These are phyloP conservation scores for Echites panduratus DNA, from an alignment of 257 asterid genomes.

Conservation along the genomic window DNA sequence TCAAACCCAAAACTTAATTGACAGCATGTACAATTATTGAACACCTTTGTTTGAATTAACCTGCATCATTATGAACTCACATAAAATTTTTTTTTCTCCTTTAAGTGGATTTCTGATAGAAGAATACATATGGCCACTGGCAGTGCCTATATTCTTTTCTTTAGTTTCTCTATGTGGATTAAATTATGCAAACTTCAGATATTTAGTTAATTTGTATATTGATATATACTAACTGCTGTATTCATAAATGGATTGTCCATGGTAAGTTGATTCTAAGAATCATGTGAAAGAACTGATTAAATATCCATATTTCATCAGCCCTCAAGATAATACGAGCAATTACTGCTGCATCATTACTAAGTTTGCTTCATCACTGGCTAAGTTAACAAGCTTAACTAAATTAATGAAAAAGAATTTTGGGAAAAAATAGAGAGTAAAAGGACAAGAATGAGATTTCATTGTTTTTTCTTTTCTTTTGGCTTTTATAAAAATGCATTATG, in stretches of 20 bases:
- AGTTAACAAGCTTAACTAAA: not conserved
- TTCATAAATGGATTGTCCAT: not conserved
- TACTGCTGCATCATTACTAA: not conserved
- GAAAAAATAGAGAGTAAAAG: not conserved
- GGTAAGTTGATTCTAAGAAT: not conserved
- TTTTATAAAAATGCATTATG: not conserved
- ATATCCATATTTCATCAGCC: not conserved
- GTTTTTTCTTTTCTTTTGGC: not conserved
- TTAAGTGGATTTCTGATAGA: not conserved
- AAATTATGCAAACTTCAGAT: not conserved
- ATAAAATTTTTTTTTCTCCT: not conserved
- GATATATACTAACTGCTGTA: not conserved
- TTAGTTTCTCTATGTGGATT: not conserved
- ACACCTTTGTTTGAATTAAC: not conserved
- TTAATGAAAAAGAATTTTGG: not conserved
- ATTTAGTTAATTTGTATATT: not conserved
- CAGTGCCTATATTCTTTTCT: not conserved
- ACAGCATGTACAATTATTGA: not conserved
- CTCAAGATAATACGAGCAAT: not conserved
- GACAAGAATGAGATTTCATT: not conserved
- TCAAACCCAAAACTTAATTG: not conserved
- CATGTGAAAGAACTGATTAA: not conserved
- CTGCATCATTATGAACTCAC: not conserved
- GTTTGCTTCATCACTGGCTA: not conserved
- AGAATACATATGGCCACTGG: not conserved